Evolutionary conservation across 2,329 filamentous ascomycete species (phyloP).

Genomic region (Samsoniella hepiali): DNA sequence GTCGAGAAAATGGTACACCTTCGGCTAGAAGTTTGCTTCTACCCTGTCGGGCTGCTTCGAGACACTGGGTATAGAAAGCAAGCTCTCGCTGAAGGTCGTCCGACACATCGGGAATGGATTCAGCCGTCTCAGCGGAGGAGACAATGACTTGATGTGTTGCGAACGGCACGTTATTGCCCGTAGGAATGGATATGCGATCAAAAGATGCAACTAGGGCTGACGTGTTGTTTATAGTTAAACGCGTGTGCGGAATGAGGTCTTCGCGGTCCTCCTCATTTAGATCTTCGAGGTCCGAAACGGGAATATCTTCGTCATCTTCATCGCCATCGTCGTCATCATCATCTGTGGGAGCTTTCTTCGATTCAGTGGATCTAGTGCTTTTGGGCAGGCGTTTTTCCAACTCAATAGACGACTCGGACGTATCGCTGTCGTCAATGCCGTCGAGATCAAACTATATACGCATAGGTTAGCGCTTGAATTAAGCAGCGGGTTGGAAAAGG

Average conservation of each 20-base stretch:
- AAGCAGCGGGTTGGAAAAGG: not conserved
- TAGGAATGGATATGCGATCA: constrained; percentile 70
- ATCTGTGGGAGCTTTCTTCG: constrained; percentile 33
- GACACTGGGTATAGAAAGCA: constrained; percentile 86
- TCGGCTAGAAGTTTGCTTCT: constrained; percentile 76
- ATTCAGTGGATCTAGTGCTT: constrained; percentile 30
- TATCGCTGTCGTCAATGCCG: constrained; percentile 59
- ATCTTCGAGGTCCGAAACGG: constrained; percentile 82
- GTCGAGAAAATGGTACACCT: constrained; percentile 79
- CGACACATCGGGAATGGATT: constrained; percentile 74
- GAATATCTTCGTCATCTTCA: constrained; percentile 76
- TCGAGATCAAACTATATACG: constrained; percentile 47
- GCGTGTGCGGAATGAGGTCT: constrained; percentile 85
- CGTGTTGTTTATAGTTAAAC: constrained; percentile 96
- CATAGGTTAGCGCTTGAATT: not conserved
- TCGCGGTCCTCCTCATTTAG: constrained; percentile 75
- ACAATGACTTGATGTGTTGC: constrained; percentile 77
- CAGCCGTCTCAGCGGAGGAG: constrained; percentile 60
- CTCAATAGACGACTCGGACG: constrained; percentile 69
- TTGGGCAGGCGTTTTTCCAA: constrained; percentile 56
- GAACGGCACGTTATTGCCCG: constrained; percentile 68
- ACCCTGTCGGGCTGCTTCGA: constrained; percentile 72
- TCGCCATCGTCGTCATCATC: constrained; percentile 57
- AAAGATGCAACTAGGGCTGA: constrained; percentile 77
- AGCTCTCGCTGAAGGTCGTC: constrained; percentile 92